phyloP scores from a whole-genome alignment of 306 rosid genomes.

The Amphicarpaea edgeworthii region DNA sequence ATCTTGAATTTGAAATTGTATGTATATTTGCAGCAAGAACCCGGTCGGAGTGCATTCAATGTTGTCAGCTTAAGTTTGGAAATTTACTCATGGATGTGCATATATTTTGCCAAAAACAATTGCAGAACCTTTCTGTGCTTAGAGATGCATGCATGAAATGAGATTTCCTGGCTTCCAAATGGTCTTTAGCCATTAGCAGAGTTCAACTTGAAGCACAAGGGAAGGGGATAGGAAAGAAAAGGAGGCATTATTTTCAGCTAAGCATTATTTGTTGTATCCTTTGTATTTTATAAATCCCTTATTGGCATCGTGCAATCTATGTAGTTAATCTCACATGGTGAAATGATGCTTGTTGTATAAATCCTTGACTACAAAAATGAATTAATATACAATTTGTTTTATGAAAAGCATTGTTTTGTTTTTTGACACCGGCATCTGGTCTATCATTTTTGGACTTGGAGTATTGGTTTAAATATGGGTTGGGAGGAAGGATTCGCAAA shows the following conservation, averaged over 20 bases:
- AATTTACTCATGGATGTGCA: not conserved
- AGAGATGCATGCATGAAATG: not conserved
- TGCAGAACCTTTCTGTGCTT: not conserved
- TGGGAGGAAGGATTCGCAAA: no score
- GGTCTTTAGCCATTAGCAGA: not conserved
- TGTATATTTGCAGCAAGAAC: slow-evolving; percentile 13
- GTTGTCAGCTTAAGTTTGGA: slow-evolving; percentile 7
- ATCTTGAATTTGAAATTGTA: slow-evolving; percentile 45
- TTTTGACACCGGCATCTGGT: no score
- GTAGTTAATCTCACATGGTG: no score
- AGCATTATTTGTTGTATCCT: not conserved
- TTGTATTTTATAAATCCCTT: not conserved
- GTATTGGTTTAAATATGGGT: no score
- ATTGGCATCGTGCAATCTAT: no score
- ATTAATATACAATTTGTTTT: no score
- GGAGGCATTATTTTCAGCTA: not conserved
- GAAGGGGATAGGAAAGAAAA: not conserved
- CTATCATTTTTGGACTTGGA: no score
- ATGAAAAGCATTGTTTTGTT: no score
- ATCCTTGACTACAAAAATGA: no score
- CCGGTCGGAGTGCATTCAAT: not conserved
- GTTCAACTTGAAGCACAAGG: not conserved
- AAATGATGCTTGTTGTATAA: no score
- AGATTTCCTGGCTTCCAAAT: not conserved
- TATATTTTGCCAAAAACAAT: not conserved